phyloP scores from a whole-genome alignment of 495 filamentous ascomycete species.

The Bathelium albidoporum region DNA sequence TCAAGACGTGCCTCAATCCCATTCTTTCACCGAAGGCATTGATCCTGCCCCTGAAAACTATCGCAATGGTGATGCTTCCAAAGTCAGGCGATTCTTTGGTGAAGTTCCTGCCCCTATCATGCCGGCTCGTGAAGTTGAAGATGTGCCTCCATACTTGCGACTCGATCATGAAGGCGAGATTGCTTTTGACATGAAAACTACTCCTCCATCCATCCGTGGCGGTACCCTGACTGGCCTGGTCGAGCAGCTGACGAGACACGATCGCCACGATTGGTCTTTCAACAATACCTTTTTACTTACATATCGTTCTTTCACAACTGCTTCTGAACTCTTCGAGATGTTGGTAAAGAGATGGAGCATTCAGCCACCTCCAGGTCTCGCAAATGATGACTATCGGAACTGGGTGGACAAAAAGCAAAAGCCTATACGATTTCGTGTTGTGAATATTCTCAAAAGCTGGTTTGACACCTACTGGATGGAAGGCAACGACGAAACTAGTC shows the following conservation, averaged over 20 bases:
- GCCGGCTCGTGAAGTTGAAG: conserved; percentile 47
- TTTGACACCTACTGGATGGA: conserved; percentile 99
- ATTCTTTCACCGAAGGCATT: conserved; percentile 58
- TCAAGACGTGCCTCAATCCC: conserved; percentile 38
- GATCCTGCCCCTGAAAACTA: conserved; percentile 48
- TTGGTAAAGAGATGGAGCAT: conserved; percentile 83
- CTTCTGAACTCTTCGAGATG: conserved; percentile 83
- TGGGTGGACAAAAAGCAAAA: conserved; percentile 95
- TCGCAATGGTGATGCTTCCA: conserved; percentile 57
- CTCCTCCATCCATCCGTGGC: conserved; percentile 66
- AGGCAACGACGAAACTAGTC: conserved; percentile 67
- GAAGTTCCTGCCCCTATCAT: conserved; percentile 54
- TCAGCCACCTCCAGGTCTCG: conserved; percentile 81
- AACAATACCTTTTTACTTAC: conserved; percentile 97
- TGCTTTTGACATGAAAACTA: conserved; percentile 70
- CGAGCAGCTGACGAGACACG: conserved; percentile 92
- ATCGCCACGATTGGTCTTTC: conserved; percentile 88
- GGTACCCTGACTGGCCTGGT: conserved; percentile 83
- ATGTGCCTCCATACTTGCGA: conserved; percentile 70
- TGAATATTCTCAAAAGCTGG: conserved; percentile 97
- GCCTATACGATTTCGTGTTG: conserved; percentile 85
- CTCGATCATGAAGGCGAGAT: conserved; percentile 88
- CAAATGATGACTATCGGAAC: conserved; percentile 61
- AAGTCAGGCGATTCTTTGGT: conserved; percentile 81
- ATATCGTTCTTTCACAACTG: conserved; percentile 88